phyloP scores from a whole-genome alignment of 306 rosid genomes.

The Cucurbita ficifolia region DNA sequence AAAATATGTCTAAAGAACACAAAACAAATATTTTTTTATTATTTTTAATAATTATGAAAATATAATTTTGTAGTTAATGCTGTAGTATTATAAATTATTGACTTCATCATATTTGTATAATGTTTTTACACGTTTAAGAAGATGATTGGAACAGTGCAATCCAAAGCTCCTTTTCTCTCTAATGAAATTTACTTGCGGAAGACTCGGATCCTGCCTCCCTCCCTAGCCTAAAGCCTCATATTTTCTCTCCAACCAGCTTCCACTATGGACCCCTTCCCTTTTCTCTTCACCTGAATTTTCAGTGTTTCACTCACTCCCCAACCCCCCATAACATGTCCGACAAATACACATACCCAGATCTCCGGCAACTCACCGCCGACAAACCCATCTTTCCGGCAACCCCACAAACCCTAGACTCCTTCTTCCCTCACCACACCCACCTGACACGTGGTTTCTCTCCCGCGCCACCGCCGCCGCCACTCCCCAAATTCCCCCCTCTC shows the following conservation, averaged over 20 bases:
- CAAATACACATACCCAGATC: constrained; percentile 32
- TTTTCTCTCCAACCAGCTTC: neutral
- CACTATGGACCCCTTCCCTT: neutral
- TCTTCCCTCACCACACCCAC: constrained; percentile 7
- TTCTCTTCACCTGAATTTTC: neutral
- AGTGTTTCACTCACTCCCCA: neutral
- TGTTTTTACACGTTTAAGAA: neutral
- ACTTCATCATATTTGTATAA: neutral
- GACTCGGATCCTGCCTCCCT: constrained; percentile 96
- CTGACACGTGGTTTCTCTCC: neutral
- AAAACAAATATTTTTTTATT: too few relatives aligned
- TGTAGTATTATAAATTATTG: too few relatives aligned
- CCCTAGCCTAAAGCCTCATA: constrained; percentile 11
- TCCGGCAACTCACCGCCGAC: constrained; percentile 34
- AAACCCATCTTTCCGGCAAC: constrained; percentile 16
- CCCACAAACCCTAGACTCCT: constrained; percentile 12
- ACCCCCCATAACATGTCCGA: neutral
- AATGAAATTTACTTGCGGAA: constrained; percentile 33
- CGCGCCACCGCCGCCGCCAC: neutral
- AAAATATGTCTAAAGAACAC: too few relatives aligned
- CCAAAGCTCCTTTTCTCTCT: neutral
- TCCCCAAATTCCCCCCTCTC: neutral
- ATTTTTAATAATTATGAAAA: too few relatives aligned
- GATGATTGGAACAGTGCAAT: neutral
- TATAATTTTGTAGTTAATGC: too few relatives aligned